Base-by-base conservation (phyloP, 768 basidiomycete genomes). In the Astraeus odoratus region DNA sequence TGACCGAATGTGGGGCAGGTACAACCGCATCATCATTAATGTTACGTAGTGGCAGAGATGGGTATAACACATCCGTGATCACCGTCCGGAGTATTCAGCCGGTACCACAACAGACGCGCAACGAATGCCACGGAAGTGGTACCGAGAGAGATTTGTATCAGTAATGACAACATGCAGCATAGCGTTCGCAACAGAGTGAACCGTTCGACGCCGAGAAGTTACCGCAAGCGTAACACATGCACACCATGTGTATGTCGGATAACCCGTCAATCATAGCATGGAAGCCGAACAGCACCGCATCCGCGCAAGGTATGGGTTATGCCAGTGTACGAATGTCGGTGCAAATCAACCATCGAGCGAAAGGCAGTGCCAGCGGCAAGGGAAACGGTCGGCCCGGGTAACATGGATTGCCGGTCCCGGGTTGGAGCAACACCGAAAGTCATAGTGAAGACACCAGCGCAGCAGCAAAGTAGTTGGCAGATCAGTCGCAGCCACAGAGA, bases 351-450 rank as follows among this genome's bases (percentile, higher is more conserved):
- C 44, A 41, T 22, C 37, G 33, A 42, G 30, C 24, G 16, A 13
- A 13, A 24, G 40, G 40, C 39, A 37, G 46, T 47, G 41, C 20
- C 9, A 38, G 30, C 38, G 34, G 3, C 10, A 23, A 38, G 43
- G 34, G 45, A 4, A 13, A 39, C 25, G n/a, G n/a, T n/a, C 51
- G 52, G 59, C 39, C 51, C 46, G 58, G 39, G 37, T 13, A 23
- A 26, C 2, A 6, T 2, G 27, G 16, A 26, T 43, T 34, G 34
- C 43, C 7, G 44, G 49, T 39, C 15, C 37, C 37, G 23, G 23
- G 5, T 6, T 15, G 15, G 22, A 13, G 9, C 22, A 31, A n/a
- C 12, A 10, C 4, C 12, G 4, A 4, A 18, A 39, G 24, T 2
- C 12, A 18, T 25, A 20, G 10, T 41, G 39, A 26, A 9, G 39